These are phyloP conservation scores for Hevea brasiliensis DNA, from an alignment of 345 rosid species.

Conservation along the genomic window DNA sequence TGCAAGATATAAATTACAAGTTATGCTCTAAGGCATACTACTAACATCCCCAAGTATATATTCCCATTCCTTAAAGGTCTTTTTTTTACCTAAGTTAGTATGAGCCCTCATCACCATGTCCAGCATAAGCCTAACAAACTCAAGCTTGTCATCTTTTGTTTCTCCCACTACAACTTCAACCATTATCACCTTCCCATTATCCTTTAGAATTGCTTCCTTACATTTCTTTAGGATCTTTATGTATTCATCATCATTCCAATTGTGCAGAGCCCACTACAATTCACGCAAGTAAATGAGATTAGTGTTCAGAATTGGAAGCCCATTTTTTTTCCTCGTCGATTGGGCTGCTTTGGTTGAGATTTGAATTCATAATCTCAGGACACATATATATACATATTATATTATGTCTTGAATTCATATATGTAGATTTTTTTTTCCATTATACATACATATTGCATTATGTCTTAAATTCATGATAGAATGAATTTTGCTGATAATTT, in stretches of 20 bases:
- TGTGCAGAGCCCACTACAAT: conserved; percentile 61
- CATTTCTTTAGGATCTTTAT: conserved; percentile 59
- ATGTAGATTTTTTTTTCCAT: too few relatives aligned
- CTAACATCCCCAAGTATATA: conserved; percentile 45
- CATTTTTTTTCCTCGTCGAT: too few relatives aligned
- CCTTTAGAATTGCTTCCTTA: conserved; percentile 52
- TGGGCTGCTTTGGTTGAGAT: too few relatives aligned
- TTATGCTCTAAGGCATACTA: too few relatives aligned
- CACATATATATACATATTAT: too few relatives aligned
- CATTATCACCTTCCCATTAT: conserved; percentile 60
- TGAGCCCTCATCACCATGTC: conserved; percentile 85
- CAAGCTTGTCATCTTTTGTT: conserved; percentile 37
- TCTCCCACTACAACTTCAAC: conserved; percentile 53
- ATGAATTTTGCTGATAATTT: neutral
- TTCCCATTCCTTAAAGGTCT: conserved; percentile 66
- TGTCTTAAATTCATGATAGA: too few relatives aligned
- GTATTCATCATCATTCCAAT: conserved; percentile 73
- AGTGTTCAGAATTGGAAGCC: too few relatives aligned
- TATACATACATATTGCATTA: too few relatives aligned
- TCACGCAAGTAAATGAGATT: neutral
- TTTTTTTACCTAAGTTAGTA: conserved; percentile 57
- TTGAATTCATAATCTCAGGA: too few relatives aligned
- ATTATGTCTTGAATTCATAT: too few relatives aligned
- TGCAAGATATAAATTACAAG: too few relatives aligned
- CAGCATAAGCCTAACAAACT: conserved; percentile 45